Evolutionary conservation across 202 grass and related monocot genomes (phyloP).

Genomic region (Miscanthus sacchariflorus): DNA sequence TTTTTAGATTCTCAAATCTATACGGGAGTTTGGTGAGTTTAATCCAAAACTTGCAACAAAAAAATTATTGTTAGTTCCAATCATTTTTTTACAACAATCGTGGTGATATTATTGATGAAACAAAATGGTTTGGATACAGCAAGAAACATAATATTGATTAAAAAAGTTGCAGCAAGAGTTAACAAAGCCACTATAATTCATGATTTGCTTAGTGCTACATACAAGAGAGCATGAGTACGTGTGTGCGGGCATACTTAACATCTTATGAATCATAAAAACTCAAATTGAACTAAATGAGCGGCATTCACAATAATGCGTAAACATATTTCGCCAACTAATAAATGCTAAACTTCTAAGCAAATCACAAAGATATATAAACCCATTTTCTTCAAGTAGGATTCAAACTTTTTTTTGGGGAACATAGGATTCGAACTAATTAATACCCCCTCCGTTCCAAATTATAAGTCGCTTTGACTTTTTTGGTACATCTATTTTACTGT

Average conservation of each 20-base stretch:
- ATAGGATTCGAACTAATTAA: too few species aligned
- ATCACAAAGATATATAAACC: background rate
- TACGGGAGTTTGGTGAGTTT: too few species aligned
- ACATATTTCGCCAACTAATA: background rate
- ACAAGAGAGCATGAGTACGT: background rate
- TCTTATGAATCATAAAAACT: background rate
- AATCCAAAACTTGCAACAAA: background rate
- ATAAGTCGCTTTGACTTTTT: too few species aligned
- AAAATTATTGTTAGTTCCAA: background rate
- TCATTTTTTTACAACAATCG: background rate
- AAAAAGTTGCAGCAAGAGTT: too few species aligned
- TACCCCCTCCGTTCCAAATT: too few species aligned
- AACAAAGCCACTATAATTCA: background rate
- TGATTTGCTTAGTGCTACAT: background rate
- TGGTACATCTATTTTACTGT: too few species aligned
- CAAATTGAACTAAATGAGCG: background rate
- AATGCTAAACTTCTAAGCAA: background rate
- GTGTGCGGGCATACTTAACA: background rate
- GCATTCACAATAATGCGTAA: background rate
- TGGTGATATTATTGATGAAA: background rate
- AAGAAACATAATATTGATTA: background rate
- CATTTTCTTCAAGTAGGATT: too few species aligned
- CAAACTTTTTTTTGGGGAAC: too few species aligned
- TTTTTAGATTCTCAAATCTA: constrained; percentile 1
- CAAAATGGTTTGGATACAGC: background rate